These are phyloP conservation scores for Pseudomonodictys pantanalensis DNA, from an alignment of 495 filamentous ascomycete species.

Conservation along the genomic window DNA sequence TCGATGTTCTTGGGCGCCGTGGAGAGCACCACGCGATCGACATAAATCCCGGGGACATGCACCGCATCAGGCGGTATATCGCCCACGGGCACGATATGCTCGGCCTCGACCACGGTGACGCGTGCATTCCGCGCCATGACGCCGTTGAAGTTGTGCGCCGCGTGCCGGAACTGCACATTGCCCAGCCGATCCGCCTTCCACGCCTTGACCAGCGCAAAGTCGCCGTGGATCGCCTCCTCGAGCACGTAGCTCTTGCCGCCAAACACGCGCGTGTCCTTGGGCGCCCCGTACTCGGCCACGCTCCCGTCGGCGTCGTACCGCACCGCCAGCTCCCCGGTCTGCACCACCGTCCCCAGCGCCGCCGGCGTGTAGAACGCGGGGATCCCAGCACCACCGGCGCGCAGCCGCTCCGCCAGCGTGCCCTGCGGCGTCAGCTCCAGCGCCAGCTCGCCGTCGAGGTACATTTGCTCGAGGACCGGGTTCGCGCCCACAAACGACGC, in stretches of 20 bases:
- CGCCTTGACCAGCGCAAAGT: conserved; percentile 62
- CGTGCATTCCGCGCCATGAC: conserved; percentile 58
- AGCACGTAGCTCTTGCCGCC: conserved; percentile 58
- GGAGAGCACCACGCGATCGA: conserved; percentile 61
- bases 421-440: conserved; percentile 66
- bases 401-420: conserved; percentile 60
- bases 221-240: conserved; percentile 61
- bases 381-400: conserved; percentile 64
- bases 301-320: conserved; percentile 51
- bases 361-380: conserved; percentile 67
- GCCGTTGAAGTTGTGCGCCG: conserved; percentile 53
- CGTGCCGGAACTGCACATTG: conserved; percentile 59
- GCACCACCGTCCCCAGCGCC: conserved; percentile 58
- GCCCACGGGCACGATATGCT: conserved; percentile 61
- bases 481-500: conserved; percentile 62
- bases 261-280: conserved; percentile 59
- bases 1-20: conserved; percentile 56
- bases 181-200: conserved; percentile 64
- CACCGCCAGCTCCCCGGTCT: conserved; percentile 59
- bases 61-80: conserved; percentile 57
- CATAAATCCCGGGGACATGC: conserved; percentile 61
- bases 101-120: conserved; percentile 65
- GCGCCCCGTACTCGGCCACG: conserved; percentile 53
- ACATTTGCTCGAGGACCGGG: conserved; percentile 62
- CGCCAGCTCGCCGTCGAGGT: conserved; percentile 58